These are phyloP conservation scores for Sporothrix inflata DNA, from an alignment of 2,329 filamentous ascomycete species.

Conservation along the genomic window DNA sequence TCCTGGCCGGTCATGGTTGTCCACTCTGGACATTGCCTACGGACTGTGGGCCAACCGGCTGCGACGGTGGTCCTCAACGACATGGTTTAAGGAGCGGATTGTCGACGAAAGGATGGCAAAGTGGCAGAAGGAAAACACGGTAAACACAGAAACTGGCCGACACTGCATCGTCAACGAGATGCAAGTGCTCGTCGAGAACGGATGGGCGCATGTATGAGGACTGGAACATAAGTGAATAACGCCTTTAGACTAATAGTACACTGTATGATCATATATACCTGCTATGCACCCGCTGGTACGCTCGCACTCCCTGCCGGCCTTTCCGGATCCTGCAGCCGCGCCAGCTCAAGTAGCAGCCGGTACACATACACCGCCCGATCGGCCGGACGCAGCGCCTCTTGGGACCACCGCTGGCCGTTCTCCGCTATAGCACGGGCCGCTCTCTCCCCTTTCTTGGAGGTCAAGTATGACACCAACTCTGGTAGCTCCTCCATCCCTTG, in stretches of 20 bases:
- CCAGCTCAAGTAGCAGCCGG: constrained; percentile 28
- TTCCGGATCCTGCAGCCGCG: constrained; percentile 27
- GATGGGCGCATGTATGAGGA: constrained; percentile 6
- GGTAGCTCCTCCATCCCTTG: constrained; percentile 55
- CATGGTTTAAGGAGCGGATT: not conserved
- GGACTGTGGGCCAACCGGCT: not conserved
- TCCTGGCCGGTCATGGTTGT: not conserved
- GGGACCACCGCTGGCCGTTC: constrained; percentile 21
- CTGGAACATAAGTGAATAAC: not conserved
- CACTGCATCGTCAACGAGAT: constrained; percentile 10
- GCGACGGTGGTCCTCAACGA: not conserved
- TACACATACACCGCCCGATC: constrained; percentile 28
- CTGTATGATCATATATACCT: too few relatives aligned
- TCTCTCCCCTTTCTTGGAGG: constrained; percentile 40
- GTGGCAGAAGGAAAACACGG: not conserved
- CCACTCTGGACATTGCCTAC: not conserved
- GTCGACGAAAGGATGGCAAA: not conserved
- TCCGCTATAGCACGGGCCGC: constrained; percentile 22
- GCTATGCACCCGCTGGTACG: not conserved
- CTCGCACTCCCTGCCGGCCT: not conserved
- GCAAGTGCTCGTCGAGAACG: not conserved
- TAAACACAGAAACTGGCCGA: not conserved
- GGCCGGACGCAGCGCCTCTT: constrained; percentile 14
- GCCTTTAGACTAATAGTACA: too few relatives aligned
- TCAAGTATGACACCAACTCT: constrained; percentile 54